Conservation (phyloP, 2,329 filamentous ascomycete species). For the Sarocladium oryzae region DNA sequence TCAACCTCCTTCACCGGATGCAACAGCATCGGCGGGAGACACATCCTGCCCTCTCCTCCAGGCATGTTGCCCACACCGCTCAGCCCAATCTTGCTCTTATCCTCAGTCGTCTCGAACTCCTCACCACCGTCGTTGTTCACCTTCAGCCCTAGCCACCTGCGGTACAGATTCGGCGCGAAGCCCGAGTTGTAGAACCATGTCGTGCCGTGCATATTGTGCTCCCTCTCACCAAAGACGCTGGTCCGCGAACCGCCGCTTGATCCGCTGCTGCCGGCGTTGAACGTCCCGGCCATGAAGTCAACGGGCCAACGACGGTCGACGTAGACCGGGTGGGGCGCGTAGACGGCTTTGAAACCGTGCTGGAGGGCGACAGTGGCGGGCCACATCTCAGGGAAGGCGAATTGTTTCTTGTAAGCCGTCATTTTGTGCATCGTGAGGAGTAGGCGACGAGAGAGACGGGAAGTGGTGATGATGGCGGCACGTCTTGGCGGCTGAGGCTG, state of each 20-base stretch:
- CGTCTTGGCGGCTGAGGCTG: constrained; percentile 62
- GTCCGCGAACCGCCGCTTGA: constrained; percentile 67
- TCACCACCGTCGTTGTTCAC: constrained; percentile 76
- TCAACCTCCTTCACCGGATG: constrained; percentile 81
- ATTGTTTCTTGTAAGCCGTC: constrained; percentile 76
- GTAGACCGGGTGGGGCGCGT: constrained; percentile 81
- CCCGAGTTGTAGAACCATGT: constrained; percentile 89
- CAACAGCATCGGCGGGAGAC: constrained; percentile 79
- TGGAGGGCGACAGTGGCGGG: constrained; percentile 80
- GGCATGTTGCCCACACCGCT: constrained; percentile 45
- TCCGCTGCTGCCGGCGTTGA: constrained; percentile 74
- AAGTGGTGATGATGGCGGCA: constrained; percentile 82
- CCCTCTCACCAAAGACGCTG: constrained; percentile 72
- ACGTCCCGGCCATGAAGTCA: constrained; percentile 67
- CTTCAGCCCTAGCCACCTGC: constrained; percentile 76
- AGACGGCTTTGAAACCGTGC: constrained; percentile 89
- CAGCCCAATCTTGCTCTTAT: constrained; percentile 42
- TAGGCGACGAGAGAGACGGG: constrained; percentile 73
- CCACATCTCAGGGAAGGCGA: constrained; percentile 97
- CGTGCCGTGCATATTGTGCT: constrained; percentile 81
- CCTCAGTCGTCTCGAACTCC: constrained; percentile 59
- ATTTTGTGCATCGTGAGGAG: constrained; percentile 86
- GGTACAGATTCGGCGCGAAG: constrained; percentile 76
- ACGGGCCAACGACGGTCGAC: constrained; percentile 82
- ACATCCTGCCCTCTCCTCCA: constrained; percentile 79